Conservation (phyloP, 2,329 filamentous ascomycete species). For the Claviceps sp. region DNA sequence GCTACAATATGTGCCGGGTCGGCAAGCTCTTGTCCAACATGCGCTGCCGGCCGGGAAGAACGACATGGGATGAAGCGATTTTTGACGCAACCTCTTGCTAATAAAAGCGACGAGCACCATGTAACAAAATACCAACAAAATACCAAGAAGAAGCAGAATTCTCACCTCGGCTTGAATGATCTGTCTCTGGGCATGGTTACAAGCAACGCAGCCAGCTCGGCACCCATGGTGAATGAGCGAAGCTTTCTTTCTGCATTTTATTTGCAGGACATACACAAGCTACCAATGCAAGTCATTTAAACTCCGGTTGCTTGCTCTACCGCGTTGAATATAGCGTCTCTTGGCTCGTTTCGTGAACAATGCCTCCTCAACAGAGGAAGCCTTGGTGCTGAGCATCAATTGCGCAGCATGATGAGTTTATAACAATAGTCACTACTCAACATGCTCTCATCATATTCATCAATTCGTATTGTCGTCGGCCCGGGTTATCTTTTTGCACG, state of each 20-base stretch:
- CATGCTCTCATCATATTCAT: not conserved
- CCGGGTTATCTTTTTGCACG: too few relatives aligned
- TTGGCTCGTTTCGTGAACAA: not conserved
- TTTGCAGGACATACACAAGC: not conserved
- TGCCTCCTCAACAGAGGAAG: too few relatives aligned
- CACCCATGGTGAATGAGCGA: not conserved
- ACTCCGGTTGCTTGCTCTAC: not conserved
- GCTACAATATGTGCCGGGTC: not conserved
- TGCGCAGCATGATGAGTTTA: not conserved
- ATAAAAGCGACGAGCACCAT: too few relatives aligned
- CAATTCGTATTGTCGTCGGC: not conserved
- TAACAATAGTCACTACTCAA: not conserved
- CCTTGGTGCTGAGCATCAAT: not conserved
- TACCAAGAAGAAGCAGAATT: too few relatives aligned
- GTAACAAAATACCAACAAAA: too few relatives aligned
- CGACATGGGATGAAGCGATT: too few relatives aligned
- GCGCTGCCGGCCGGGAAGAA: too few relatives aligned
- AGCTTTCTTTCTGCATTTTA: not conserved
- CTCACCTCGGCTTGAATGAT: too few relatives aligned
- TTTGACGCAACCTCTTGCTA: too few relatives aligned
- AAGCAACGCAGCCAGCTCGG: too few relatives aligned
- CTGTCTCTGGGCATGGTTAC: too few relatives aligned
- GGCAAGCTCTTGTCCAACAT: too few relatives aligned
- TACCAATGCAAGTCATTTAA: not conserved
- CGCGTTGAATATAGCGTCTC: not conserved